phyloP scores from a whole-genome alignment of 2,329 filamentous ascomycete species.

The Paracoccidioides lutzii region DNA sequence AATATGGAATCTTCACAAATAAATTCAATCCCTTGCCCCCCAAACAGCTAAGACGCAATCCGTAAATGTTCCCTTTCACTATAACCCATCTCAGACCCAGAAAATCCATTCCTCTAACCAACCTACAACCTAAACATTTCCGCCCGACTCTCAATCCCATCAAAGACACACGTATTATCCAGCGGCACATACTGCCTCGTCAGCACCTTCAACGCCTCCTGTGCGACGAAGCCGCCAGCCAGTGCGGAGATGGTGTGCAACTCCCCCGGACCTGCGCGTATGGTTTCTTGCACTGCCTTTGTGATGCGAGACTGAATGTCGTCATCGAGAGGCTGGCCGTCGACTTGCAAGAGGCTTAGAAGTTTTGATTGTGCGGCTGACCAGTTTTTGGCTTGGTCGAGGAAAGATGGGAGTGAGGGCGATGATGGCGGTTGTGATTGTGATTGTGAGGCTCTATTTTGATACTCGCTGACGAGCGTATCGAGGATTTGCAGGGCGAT shows the following conservation, averaged over 20 bases:
- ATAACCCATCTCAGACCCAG: too few relatives aligned
- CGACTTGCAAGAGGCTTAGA: conserved; percentile 15
- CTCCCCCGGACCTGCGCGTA: conserved; percentile 68
- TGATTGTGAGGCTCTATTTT: conserved; percentile 20
- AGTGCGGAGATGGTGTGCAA: conserved; percentile 85
- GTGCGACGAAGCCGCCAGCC: conserved; percentile 84
- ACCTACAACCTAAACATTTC: conserved; percentile 37
- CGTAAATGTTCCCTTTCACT: too few relatives aligned
- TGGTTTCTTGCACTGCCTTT: conserved; percentile 52
- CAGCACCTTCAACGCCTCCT: conserved; percentile 78
- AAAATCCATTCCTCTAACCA: neutral
- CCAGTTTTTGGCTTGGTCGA: conserved; percentile 26
- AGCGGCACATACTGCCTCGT: conserved; percentile 55
- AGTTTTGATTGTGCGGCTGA: conserved; percentile 7
- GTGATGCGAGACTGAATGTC: conserved; percentile 38
- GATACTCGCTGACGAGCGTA: conserved; percentile 42
- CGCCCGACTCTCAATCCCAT: conserved; percentile 46
- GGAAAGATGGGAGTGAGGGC: conserved; percentile 9
- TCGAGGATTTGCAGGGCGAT: conserved; percentile 45
- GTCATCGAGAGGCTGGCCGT: conserved; percentile 36
- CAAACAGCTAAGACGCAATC: too few relatives aligned
- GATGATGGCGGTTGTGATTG: conserved; percentile 1
- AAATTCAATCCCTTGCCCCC: too few relatives aligned
- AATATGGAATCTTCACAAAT: too few relatives aligned
- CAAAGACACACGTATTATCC: conserved; percentile 51